Evolutionary conservation across 768 basidiomycete species (phyloP).

Genomic region (Tylopilus cervinicoccineus): DNA sequence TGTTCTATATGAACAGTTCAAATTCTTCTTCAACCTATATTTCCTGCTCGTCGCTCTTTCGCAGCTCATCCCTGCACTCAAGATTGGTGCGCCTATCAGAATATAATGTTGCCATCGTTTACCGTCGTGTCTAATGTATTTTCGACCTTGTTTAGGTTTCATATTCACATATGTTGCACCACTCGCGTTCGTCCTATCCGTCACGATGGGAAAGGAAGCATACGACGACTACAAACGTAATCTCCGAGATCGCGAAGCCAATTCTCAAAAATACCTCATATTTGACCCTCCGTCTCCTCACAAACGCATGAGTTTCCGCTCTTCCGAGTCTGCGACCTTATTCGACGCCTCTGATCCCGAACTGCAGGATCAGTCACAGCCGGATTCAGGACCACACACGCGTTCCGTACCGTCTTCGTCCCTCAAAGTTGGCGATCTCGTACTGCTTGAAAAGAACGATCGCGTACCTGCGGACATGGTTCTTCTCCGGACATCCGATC

Average conservation of each 20-base stretch:
- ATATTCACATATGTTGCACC: slow-evolving; percentile 96
- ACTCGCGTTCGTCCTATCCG: slow-evolving; percentile 87
- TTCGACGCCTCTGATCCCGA: slow-evolving; percentile 21
- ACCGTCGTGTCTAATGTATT: background rate
- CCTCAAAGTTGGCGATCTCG: slow-evolving; percentile 86
- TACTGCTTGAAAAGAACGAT: slow-evolving; percentile 93
- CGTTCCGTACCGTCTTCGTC: slow-evolving; percentile 85
- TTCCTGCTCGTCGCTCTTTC: slow-evolving; percentile 95
- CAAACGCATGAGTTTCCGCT: slow-evolving; percentile 22
- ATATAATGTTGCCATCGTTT: background rate
- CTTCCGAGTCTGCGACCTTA: slow-evolving; percentile 16
- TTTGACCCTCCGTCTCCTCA: slow-evolving; percentile 52
- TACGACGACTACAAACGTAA: slow-evolving; percentile 97
- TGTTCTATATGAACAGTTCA: slow-evolving; percentile 99
- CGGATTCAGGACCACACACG: slow-evolving; percentile 47
- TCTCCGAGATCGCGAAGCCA: slow-evolving; percentile 89
- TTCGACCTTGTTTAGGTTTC: slow-evolving; percentile 57
- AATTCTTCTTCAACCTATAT: slow-evolving; percentile 99
- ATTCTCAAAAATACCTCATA: slow-evolving; percentile 86
- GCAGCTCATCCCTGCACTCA: slow-evolving; percentile 93
- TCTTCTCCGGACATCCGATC: slow-evolving; percentile 82
- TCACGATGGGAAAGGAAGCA: slow-evolving; percentile 99
- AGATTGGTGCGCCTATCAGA: slow-evolving; percentile 66
- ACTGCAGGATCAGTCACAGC: slow-evolving; percentile 11
- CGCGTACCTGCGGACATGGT: slow-evolving; percentile 94